A percentile compares a stretch with the other conserved stretches of the same genome.
These are phyloP conservation scores for Lepidopterella palustris DNA, from an alignment of 495 filamentous ascomycete species.

Conservation along the genomic window DNA sequence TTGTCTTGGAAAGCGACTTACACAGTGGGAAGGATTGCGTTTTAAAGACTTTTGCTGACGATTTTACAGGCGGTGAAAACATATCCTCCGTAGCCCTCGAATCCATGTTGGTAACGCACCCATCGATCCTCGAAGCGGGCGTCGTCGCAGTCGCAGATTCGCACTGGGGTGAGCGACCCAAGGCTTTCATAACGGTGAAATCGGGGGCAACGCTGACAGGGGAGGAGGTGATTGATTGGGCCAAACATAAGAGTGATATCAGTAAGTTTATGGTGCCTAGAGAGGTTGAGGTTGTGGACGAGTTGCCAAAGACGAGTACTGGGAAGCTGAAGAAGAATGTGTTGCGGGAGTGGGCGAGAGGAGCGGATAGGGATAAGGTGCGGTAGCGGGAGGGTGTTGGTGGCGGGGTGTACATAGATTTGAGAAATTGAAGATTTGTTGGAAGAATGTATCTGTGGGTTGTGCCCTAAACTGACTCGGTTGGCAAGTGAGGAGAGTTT, in stretches of 20 bases:
- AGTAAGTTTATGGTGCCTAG: constrained; percentile 93
- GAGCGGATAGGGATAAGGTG: neutral
- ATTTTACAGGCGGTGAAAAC: constrained; percentile 74
- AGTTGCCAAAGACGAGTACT: constrained; percentile 93
- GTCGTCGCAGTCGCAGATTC: constrained; percentile 84
- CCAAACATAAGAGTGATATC: constrained; percentile 67
- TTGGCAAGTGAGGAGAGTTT: too few species aligned
- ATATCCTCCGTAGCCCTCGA: constrained; percentile 92
- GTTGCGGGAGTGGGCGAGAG: constrained; percentile 75
- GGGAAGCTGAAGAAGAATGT: constrained; percentile 97
- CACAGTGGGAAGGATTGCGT: neutral
- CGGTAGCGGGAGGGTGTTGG: neutral
- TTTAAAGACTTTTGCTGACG: neutral
- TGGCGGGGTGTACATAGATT: neutral
- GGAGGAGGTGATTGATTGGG: constrained; percentile 78
- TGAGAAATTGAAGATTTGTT: neutral
- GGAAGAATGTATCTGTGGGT: too few species aligned
- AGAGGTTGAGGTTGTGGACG: constrained; percentile 81
- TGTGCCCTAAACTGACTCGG: too few species aligned
- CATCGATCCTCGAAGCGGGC: constrained; percentile 81
- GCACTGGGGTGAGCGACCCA: constrained; percentile 92
- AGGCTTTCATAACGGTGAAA: constrained; percentile 84
- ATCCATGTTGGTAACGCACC: constrained; percentile 83
- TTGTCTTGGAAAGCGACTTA: too few species aligned
- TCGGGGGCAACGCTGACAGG: constrained; percentile 52